phyloP scores from a whole-genome alignment of 257 asterid species.

The Solanum pennellii region DNA sequence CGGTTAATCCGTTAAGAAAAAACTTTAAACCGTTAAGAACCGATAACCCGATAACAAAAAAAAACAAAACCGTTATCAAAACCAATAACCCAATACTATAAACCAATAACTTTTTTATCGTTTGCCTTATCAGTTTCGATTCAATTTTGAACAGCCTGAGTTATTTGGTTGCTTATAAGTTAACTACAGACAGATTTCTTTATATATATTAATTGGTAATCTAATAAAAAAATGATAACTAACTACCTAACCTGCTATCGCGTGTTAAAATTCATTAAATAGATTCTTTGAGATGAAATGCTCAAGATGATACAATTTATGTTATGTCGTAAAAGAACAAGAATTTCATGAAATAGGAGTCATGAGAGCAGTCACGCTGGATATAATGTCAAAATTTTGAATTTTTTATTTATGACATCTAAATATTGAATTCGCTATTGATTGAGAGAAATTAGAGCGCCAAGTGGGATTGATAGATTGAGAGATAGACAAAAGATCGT shows the following conservation, averaged over 20 bases:
- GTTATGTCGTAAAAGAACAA: neutral
- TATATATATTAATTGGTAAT: neutral
- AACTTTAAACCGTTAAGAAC: no score
- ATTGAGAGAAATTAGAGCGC: neutral
- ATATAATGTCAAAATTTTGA: neutral
- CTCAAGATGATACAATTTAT: neutral
- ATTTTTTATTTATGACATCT: neutral
- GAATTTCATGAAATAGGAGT: neutral
- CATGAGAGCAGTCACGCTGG: fast-evolving
- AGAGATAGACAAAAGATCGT: neutral
- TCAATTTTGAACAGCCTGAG: no score
- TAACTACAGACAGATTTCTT: neutral
- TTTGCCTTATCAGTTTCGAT: no score
- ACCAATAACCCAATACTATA: no score
- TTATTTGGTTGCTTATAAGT: neutral
- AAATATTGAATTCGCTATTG: neutral
- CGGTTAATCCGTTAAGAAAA: no score
- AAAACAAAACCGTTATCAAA: no score
- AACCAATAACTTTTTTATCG: no score
- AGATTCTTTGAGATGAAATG: neutral
- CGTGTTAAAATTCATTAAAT: neutral
- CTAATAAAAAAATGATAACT: neutral
- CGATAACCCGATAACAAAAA: no score
- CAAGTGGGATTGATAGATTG: neutral
- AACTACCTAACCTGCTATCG: neutral